phyloP scores from a whole-genome alignment of 2,329 filamentous ascomycete species.

The Fonsecaea monophora region DNA sequence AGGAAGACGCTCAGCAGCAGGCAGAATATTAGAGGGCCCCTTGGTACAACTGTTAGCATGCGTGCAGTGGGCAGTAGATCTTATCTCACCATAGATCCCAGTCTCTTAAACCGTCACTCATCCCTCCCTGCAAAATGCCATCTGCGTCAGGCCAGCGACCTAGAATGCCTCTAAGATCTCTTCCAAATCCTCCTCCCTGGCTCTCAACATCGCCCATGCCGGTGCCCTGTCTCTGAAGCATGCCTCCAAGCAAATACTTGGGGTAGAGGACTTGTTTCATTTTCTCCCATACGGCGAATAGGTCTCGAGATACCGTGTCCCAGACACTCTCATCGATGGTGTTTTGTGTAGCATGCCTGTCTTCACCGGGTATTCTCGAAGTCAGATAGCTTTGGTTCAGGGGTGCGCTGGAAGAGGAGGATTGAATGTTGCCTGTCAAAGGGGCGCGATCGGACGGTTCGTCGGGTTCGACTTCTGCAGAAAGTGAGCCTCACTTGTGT shows the following conservation, averaged over 20 bases:
- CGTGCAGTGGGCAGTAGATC: background rate
- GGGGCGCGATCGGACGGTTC: conserved; percentile 84
- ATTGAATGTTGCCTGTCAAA: conserved; percentile 82
- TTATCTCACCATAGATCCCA: conserved; percentile 85
- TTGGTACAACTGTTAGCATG: conserved; percentile 41
- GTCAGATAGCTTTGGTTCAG: conserved; percentile 84
- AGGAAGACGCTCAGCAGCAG: conserved; percentile 85
- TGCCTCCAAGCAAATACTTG: conserved; percentile 81
- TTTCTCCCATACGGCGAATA: conserved; percentile 95
- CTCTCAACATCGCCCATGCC: conserved; percentile 65
- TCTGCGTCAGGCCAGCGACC: conserved; percentile 73
- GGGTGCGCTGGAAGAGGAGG: conserved; percentile 58
- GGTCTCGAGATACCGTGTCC: conserved; percentile 92
- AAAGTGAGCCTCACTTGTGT: conserved; percentile 76
- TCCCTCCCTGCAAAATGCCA: conserved; percentile 69
- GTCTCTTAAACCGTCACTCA: conserved; percentile 89
- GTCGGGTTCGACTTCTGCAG: conserved; percentile 81
- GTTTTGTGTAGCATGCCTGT: conserved; percentile 85
- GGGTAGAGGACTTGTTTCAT: conserved; percentile 97
- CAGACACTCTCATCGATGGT: conserved; percentile 98
- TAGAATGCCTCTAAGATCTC: conserved; percentile 61
- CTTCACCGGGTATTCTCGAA: conserved; percentile 88
- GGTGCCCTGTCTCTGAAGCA: conserved; percentile 64
- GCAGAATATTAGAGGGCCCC: conserved; percentile 94
- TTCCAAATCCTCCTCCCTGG: conserved; percentile 47